phyloP scores from a whole-genome alignment of 1,139 yeast genomes.

The Sugiyamaella novakii region DNA sequence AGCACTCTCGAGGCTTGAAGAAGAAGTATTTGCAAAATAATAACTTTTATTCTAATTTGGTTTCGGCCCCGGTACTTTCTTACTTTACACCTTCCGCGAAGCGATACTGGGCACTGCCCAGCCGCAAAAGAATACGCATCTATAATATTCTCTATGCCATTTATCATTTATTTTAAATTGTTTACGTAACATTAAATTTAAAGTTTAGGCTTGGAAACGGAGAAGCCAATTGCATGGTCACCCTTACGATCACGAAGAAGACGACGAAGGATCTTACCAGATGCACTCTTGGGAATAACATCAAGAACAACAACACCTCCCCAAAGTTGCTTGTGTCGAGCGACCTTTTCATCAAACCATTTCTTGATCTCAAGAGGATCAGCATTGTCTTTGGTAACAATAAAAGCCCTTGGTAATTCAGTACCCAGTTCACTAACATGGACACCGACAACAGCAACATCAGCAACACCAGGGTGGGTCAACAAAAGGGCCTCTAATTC shows the following conservation, averaged over 20 bases:
- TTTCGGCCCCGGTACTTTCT: too few relatives aligned
- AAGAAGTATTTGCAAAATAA: constrained; percentile 41
- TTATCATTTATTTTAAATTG: too few relatives aligned
- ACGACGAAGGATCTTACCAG: constrained; percentile 46
- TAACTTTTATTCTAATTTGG: too few relatives aligned
- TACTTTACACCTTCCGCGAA: too few relatives aligned
- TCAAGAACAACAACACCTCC: constrained; percentile 45
- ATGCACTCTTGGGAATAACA: constrained; percentile 44
- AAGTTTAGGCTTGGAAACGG: constrained; percentile 27
- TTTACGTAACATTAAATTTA: constrained; percentile 14
- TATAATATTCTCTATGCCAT: too few relatives aligned
- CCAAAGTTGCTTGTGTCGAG: constrained; percentile 45
- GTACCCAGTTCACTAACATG: constrained; percentile 39
- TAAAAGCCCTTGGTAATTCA: constrained; percentile 44
- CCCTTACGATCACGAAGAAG: constrained; percentile 31
- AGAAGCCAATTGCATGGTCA: constrained; percentile 26
- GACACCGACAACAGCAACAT: constrained; percentile 44
- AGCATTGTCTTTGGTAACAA: constrained; percentile 35
- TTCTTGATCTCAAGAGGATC: constrained; percentile 34
- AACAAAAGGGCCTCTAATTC: constrained; percentile 68
- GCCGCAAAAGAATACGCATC: too few relatives aligned
- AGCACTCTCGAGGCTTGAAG: constrained; percentile 49
- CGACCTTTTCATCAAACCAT: constrained; percentile 43
- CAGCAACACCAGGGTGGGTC: constrained; percentile 44
- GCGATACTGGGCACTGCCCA: too few relatives aligned